These are phyloP conservation scores for Monosporozyma solicola DNA, from an alignment of 805 yeast genomes.

Conservation along the genomic window DNA sequence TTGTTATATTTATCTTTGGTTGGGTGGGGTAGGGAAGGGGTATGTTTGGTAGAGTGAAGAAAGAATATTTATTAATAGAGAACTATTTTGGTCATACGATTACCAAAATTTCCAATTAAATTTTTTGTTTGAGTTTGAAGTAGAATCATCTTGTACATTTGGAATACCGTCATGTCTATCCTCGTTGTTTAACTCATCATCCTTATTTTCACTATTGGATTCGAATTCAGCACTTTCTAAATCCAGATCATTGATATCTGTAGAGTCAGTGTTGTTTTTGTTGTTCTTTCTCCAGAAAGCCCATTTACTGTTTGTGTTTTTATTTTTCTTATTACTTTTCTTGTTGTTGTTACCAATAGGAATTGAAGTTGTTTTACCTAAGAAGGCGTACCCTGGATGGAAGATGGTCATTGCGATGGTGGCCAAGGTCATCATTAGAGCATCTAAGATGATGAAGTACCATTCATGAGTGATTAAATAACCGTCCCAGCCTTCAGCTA, in stretches of 20 bases:
- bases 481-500: conserved; percentile 58
- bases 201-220: not conserved
- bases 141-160: not conserved
- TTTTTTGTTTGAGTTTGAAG: not conserved
- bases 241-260: not conserved
- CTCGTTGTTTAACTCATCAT: not conserved
- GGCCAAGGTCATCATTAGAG: conserved; percentile 50
- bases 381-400: conserved; percentile 56
- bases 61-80: too few relatives aligned
- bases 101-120: not conserved
- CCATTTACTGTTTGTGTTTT: not conserved
- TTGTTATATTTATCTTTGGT: too few relatives aligned
- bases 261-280: not conserved
- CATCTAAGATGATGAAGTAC: conserved; percentile 53
- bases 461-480: conserved; percentile 50
- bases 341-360: conserved; percentile 18
- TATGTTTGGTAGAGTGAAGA: too few relatives aligned
- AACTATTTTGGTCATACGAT: not conserved
- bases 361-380: conserved; percentile 22
- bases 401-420: conserved; percentile 38
- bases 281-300: not conserved
- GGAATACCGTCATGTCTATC: not conserved
- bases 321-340: not conserved
- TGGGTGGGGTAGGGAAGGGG: too few relatives aligned
- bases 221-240: conserved; percentile 1